Conservation (phyloP, 2,329 filamentous ascomycete species). For the Claviceps paspali region DNA sequence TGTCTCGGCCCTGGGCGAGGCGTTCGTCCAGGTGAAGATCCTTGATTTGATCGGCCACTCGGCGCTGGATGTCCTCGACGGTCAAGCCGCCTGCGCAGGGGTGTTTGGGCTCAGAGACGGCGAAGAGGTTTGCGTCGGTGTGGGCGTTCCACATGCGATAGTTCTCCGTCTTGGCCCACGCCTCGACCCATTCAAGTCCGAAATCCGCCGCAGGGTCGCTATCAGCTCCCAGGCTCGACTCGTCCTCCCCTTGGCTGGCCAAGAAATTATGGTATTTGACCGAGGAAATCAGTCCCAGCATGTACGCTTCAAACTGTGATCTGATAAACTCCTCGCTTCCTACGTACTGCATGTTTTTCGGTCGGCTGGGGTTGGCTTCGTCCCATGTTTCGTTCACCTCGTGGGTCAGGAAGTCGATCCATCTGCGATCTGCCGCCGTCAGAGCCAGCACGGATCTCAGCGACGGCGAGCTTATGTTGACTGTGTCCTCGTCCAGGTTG, state of each 20-base stretch:
- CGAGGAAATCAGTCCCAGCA: constrained; percentile 73
- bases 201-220: constrained; percentile 80
- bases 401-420: constrained; percentile 92
- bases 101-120: constrained; percentile 84
- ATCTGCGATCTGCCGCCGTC: constrained; percentile 75
- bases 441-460: constrained; percentile 61
- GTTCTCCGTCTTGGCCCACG: constrained; percentile 79
- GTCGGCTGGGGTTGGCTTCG: constrained; percentile 69
- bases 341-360: constrained; percentile 89
- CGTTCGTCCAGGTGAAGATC: constrained; percentile 89
- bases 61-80: constrained; percentile 85
- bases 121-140: constrained; percentile 79
- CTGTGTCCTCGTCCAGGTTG: constrained; percentile 79
- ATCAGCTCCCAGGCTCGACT: constrained; percentile 51
- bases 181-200: constrained; percentile 67
- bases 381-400: constrained; percentile 96
- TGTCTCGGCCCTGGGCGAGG: constrained; percentile 69
- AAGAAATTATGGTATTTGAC: constrained; percentile 77
- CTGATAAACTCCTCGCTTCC: constrained; percentile 96
- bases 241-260: constrained; percentile 53
- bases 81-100: constrained; percentile 85
- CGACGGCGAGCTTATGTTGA: constrained; percentile 70
- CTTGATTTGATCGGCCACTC: constrained; percentile 80
- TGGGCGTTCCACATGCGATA: constrained; percentile 74
- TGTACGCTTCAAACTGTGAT: constrained; percentile 92